Evolutionary conservation across 345 rosid species (phyloP).

Genomic region (Bruguiera gymnorhiza): DNA sequence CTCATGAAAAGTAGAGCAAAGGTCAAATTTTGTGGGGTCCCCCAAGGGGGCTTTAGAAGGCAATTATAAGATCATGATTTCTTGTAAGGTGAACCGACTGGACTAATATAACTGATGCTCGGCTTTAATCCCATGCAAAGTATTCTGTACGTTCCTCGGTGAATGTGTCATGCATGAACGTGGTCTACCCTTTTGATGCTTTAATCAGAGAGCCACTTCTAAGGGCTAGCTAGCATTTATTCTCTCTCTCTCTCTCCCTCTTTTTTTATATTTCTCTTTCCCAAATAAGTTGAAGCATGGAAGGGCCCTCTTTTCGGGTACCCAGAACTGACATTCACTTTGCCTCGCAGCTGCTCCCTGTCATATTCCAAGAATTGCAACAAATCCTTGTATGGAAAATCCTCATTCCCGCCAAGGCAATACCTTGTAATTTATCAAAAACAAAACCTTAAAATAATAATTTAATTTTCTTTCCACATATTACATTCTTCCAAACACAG

Average conservation of each 20-base stretch:
- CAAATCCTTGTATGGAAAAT: too few species aligned
- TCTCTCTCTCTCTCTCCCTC: background rate
- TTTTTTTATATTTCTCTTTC: background rate
- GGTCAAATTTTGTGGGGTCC: conserved; percentile 30
- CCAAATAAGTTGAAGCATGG: too few species aligned
- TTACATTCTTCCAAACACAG: too few species aligned
- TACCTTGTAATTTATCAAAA: too few species aligned
- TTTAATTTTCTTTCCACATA: too few species aligned
- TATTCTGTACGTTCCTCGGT: conserved; percentile 44
- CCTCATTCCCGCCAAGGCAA: too few species aligned
- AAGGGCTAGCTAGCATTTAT: background rate
- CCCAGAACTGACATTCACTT: too few species aligned
- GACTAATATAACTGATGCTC: conserved; percentile 12
- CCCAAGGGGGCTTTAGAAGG: conserved; percentile 28
- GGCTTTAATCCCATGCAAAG: conserved; percentile 55
- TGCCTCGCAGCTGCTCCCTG: too few species aligned
- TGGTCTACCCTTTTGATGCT: background rate
- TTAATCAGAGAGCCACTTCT: background rate
- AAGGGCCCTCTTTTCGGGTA: too few species aligned
- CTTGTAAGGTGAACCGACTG: conserved; percentile 47
- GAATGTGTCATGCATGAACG: conserved; percentile 53
- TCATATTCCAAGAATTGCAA: too few species aligned
- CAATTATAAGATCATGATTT: conserved; percentile 83
- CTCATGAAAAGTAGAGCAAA: conserved; percentile 29
- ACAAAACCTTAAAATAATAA: too few species aligned